Evolutionary conservation across 78 protist genomes (phyloP), one percentile per base, ranked within the genome.

Genomic region (Bigelowiella natans): DNA sequence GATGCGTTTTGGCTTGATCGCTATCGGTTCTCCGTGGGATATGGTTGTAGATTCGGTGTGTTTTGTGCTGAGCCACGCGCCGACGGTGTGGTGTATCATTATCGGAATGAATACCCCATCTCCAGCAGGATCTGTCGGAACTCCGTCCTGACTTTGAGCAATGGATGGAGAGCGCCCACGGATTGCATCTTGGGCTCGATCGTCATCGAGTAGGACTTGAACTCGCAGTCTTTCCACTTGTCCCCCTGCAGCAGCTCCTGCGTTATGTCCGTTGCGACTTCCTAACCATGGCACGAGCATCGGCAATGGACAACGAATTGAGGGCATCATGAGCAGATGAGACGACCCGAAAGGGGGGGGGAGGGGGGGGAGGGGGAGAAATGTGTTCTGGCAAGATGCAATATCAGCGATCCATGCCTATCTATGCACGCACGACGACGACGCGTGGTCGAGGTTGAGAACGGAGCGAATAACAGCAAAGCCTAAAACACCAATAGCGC

Each of bases 51-150:
- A 63, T 63, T 29, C 31, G 26, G 18, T 29, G 31, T 26, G 82
- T 63, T 29, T 26, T 29, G 31, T 29, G 18, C 82, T 63, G 82
- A 63, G 31, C 18, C 82, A 63, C 18, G 86, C 86, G 2, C 7
- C 86, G 86, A 36, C 2, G 34, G 3, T 28, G 39, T 28, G 31
- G 39, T 2, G 86, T 83, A 31, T 28, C 36, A 26, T 2, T 28
- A 26, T 1, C 85, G 1, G n/a, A n/a, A 51, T 51, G 7, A 51
- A 51, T 31, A 91, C 64, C 99, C 99, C 96, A 98, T 94, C 64
- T 98, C 98, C 18, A 98, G 90, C 95, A 98, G 96, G 64, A 97
- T 96, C 90, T 95, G 93, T 18, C 98, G 95, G 96, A 93, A 97
- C 89, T 97, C 95, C 83, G 91, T 85, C 18, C 73, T 93, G 29